Base-by-base conservation (phyloP, 2,329 filamentous ascomycete genomes). In the Talaromyces piceae region DNA sequence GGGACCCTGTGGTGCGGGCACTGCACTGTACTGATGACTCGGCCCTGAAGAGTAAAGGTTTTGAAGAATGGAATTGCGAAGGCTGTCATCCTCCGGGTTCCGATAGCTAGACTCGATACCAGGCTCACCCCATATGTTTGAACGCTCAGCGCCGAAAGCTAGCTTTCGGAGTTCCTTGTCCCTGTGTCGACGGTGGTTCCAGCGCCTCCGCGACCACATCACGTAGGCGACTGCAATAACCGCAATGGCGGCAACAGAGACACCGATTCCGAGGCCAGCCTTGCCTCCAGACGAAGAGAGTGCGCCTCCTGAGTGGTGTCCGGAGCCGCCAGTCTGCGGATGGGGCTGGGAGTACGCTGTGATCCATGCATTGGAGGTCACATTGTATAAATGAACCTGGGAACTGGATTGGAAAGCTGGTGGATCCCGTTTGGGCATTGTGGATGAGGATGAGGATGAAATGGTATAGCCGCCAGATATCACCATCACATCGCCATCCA, bases 401-500 rank as follows among this genome's bases (percentile, higher is more conserved):
- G 67, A 67, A 59, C 75, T 79, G 46, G 64, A 50, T 4, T 61
- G 58, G 28, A 64, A 59, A 13, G 55, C 54, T 3, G 58, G 47
- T 6, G 55, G 59, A 2, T 66, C 67, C 44, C 75, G 62, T 54
- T 71, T 73, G 1, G 70, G 67, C 8, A 41, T 49, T 1, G 59
- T 57, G 3, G 64, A 50, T n/a, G 64, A 59, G 3, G 64, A 50
- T n/a, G 64, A 59, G 20, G 66, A 54, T 2, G 74, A 59, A 45
- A 83, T 82, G 0, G 64, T 63, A 58, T 80, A 82, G 1, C 81
- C 81, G 5, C 81, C 81, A 11, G 72, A 70, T 18, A 84, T 66
- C 76, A 84, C 79, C 76, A 84, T 78, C 5, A 84, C 69, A 43
- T 73, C 75, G 4, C 80, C 81, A 5, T 79, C 77, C 13, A 84